These are phyloP conservation scores for Clarireedia hainanense DNA, from an alignment of 2,329 filamentous ascomycete species.

Conservation along the genomic window DNA sequence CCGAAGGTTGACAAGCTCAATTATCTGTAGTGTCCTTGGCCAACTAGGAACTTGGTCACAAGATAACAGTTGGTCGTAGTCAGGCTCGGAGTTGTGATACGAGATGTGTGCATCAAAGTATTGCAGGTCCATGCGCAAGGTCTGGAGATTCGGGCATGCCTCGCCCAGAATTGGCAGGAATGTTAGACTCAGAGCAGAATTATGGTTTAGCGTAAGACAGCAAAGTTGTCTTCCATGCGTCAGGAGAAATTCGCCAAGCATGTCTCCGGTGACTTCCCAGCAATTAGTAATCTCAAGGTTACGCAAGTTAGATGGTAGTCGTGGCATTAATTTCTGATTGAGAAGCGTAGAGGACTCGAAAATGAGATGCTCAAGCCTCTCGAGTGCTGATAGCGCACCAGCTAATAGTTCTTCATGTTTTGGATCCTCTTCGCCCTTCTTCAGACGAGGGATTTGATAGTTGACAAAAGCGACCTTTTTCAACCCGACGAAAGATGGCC, in stretches of 20 bases:
- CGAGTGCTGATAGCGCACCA: slow-evolving; percentile 45
- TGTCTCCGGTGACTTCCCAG: slow-evolving; percentile 60
- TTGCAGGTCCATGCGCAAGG: slow-evolving; percentile 68
- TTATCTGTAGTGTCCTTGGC: slow-evolving; percentile 61
- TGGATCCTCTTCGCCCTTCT: slow-evolving; percentile 28
- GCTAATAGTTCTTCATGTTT: slow-evolving; percentile 34
- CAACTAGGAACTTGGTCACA: slow-evolving; percentile 64
- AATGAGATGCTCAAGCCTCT: slow-evolving; percentile 56
- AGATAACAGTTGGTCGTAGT: slow-evolving; percentile 62
- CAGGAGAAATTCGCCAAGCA: slow-evolving; percentile 56
- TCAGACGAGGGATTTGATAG: slow-evolving; percentile 47
- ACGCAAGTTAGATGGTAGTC: slow-evolving; percentile 57
- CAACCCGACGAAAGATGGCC: slow-evolving; percentile 47
- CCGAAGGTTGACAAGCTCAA: slow-evolving; percentile 71
- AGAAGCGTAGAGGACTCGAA: slow-evolving; percentile 70
- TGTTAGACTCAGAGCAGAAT: slow-evolving; percentile 66
- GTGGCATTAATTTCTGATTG: slow-evolving; percentile 58
- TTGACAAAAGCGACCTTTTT: slow-evolving; percentile 54
- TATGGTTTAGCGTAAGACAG: slow-evolving; percentile 66
- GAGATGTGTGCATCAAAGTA: slow-evolving; percentile 65
- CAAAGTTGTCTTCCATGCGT: slow-evolving; percentile 61
- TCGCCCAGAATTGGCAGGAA: slow-evolving; percentile 62
- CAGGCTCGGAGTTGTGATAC: slow-evolving; percentile 64
- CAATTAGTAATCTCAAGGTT: slow-evolving; percentile 74
- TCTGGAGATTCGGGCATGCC: slow-evolving; percentile 62